Evolutionary conservation across 768 basidiomycete genomes (phyloP), one percentile per base, ranked within the genome.

Genomic region (Termitomyces sp.): DNA sequence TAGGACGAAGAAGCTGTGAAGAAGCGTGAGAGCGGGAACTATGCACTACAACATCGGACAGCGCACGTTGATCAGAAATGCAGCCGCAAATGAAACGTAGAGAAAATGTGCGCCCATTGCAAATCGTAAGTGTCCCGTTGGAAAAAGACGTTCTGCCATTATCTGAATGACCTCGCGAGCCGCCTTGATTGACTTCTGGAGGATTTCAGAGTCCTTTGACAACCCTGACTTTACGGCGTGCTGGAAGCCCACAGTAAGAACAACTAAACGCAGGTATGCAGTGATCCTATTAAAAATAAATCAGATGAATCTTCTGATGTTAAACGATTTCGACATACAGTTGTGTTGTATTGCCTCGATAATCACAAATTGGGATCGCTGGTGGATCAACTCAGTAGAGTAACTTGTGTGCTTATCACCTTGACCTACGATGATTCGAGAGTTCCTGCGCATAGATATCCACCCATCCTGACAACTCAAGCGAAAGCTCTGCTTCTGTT

Each of bases 31-130:
- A 56, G 54, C 32, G 56, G 38, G 47, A 45, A 46, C 13, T 16
- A 26, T 44, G 13, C 38, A 42, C 22, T 43, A 42, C 24, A 46
- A 53, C 7, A n/a, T 26, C 56, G 35, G 20, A 53, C 24, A 9
- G 40, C 78, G 62, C 63, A 86, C 84, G 69, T 85, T 84, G 52
- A 85, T 72, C 24, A 87, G 70, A 63, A 84, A 84, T 2, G 83
- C 83, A 3, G 82, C 77, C 9, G 83, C 83, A 63, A 84, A 87
- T 6, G 84, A 76, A 12, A 82, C 75, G 58, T 77, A 80, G 13
- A 81, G 69, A 58, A 80, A 80, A 59, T 76, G 72, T 16, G 79
- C 74, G 53, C 77, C 82, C 71, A 85, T 79, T 3, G 82, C 83
- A 63, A 76, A 83, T 12, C 81, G 78, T 26, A 85, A 70, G 61